Evolutionary conservation across 148 eudicot genomes (phyloP).

Genomic region (Rhododendron molle): DNA sequence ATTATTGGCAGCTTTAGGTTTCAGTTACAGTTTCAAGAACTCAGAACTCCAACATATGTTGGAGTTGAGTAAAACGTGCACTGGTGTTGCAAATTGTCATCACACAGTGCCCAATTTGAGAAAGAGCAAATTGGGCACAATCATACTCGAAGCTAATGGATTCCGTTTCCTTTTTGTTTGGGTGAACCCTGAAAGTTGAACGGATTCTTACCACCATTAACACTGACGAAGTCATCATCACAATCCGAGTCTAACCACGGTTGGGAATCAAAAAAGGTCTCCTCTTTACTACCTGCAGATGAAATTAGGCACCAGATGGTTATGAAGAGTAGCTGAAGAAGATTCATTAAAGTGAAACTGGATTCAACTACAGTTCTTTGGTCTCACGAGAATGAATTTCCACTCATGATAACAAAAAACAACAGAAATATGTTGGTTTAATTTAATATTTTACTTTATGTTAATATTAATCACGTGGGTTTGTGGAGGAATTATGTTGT

Average conservation of each 20-base stretch:
- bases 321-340: neutral
- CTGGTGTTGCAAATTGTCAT: neutral
- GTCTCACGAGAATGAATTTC: neutral
- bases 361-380: neutral
- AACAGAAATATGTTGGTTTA: too few species aligned
- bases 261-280: slow-evolving; percentile 71
- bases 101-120: neutral
- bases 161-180: neutral
- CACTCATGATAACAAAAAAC: neutral
- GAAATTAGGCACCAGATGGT: neutral
- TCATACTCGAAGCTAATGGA: neutral
- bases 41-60: neutral
- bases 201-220: slow-evolving; percentile 61
- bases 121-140: neutral
- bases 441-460: too few species aligned
- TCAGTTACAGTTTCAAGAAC: neutral
- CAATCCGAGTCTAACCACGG: slow-evolving; percentile 85
- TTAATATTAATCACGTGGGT: too few species aligned
- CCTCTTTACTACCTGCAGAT: slow-evolving; percentile 77
- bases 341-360: neutral
- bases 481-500: too few species aligned
- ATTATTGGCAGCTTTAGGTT: neutral
- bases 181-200: neutral
- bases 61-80: neutral
- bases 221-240: slow-evolving; percentile 82